Conservation (phyloP, 805 yeast genomes). For the Ogataea ramenticola region DNA sequence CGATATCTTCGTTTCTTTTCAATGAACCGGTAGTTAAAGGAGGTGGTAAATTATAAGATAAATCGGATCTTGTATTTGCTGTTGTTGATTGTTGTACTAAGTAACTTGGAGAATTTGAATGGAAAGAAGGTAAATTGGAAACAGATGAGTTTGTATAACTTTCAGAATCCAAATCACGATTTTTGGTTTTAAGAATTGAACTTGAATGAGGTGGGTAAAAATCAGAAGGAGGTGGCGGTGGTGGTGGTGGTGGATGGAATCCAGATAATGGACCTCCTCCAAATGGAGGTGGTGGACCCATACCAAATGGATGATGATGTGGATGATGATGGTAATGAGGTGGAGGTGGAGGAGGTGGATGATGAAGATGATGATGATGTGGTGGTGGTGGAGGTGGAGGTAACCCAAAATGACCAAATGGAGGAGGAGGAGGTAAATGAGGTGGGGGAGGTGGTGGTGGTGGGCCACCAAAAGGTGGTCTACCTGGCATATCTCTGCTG, state of each 20-base stretch:
- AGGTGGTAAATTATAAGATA: constrained; percentile 5
- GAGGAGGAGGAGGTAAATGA: background rate
- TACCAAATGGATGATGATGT: constrained; percentile 19
- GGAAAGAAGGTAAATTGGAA: background rate
- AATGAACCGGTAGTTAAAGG: background rate
- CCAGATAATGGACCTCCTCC: constrained; percentile 12
- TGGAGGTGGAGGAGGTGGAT: constrained; percentile 5
- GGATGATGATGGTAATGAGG: constrained; percentile 10
- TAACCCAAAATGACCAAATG: background rate
- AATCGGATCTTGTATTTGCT: background rate
- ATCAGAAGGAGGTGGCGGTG: constrained; percentile 11
- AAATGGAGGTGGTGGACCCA: constrained; percentile 15
- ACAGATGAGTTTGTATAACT: background rate
- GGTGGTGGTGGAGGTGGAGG: constrained; percentile 4
- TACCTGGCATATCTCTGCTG: background rate
- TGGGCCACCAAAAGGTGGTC: background rate
- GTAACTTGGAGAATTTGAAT: background rate
- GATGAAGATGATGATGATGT: constrained; percentile 1
- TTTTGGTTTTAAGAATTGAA: too few species aligned
- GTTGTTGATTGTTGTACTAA: constrained; percentile 6
- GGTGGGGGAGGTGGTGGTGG: too few species aligned
- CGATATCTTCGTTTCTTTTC: too few species aligned
- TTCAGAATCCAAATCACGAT: background rate
- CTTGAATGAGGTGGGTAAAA: background rate
- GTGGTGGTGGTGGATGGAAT: constrained; percentile 12